Percentiles rank a stretch among this genome's conserved stretches.
Conservation (phyloP, 257 asterid species). For the Mentha longifolia region DNA sequence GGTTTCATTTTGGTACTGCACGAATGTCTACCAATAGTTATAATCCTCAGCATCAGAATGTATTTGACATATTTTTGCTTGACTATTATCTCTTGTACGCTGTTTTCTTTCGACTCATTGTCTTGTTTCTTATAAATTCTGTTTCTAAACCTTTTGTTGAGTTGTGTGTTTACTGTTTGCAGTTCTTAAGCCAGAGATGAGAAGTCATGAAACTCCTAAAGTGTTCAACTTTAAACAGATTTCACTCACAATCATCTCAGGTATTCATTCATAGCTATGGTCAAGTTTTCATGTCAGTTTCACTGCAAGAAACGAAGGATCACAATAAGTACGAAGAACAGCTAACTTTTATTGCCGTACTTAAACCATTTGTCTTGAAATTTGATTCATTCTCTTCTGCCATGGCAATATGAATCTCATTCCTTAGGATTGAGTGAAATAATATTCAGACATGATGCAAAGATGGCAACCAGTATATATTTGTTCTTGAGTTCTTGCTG, state of each 20-base stretch:
- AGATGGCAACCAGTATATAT: constrained; percentile 24
- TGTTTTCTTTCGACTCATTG: not conserved
- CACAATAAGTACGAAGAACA: not conserved
- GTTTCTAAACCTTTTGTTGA: not conserved
- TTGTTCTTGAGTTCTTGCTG: not conserved
- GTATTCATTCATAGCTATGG: not conserved
- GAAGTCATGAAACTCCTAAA: constrained; percentile 40
- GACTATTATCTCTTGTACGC: not conserved
- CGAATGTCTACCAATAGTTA: too few relatives aligned
- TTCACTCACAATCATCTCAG: constrained; percentile 25
- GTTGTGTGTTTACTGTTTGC: not conserved
- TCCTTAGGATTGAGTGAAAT: not conserved
- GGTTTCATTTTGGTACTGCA: too few relatives aligned
- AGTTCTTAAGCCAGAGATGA: constrained; percentile 35
- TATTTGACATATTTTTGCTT: not conserved
- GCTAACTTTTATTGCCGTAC: not conserved
- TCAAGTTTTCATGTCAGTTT: not conserved
- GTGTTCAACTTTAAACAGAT: constrained; percentile 51
- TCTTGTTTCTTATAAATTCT: not conserved
- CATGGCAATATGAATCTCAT: not conserved
- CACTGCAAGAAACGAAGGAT: not conserved
- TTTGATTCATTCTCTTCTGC: not conserved
- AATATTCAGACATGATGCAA: not conserved
- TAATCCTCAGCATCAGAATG: not conserved
- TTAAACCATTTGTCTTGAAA: constrained; percentile 1